These are phyloP conservation scores for Citrus sinensis DNA, from an alignment of 345 rosid genomes.

Conservation along the genomic window DNA sequence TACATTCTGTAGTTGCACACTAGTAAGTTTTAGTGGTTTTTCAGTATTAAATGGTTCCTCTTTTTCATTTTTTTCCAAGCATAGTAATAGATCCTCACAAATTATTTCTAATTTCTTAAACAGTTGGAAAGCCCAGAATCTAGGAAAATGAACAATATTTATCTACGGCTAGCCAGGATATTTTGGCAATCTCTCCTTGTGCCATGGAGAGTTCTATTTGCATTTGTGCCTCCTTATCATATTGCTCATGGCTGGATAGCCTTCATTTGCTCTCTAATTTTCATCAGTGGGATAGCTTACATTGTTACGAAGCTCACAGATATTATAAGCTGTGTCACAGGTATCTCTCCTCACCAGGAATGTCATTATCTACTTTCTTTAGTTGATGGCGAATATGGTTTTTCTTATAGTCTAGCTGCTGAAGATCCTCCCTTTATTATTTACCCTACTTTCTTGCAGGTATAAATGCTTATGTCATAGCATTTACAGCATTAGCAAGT, in stretches of 20 bases:
- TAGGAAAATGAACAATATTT: conserved; percentile 46
- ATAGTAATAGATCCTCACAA: not conserved
- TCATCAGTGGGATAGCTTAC: conserved; percentile 83
- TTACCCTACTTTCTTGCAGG: conserved; percentile 38
- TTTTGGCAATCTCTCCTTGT: conserved; percentile 60
- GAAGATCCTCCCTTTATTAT: not conserved
- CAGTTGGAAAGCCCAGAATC: conserved; percentile 68
- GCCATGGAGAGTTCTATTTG: conserved; percentile 84
- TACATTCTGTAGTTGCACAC: not conserved
- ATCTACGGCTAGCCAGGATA: conserved; percentile 37
- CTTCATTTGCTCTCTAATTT: conserved; percentile 72
- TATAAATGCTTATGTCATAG: conserved; percentile 87
- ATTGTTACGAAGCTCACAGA: conserved; percentile 71
- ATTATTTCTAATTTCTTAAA: conserved; percentile 18
- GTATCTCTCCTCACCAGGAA: conserved; percentile 28
- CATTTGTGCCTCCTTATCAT: conserved; percentile 84
- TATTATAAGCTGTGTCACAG: conserved; percentile 91
- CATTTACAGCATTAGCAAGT: conserved; percentile 86
- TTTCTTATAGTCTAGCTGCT: not conserved
- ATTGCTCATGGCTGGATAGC: conserved; percentile 94
- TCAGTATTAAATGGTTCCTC: not conserved
- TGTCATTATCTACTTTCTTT: conserved; percentile 1
- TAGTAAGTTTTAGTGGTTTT: not conserved
- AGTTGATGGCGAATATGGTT: conserved; percentile 5
- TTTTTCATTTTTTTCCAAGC: not conserved